phyloP scores from a whole-genome alignment of 2,329 filamentous ascomycete genomes.

The Cadophora malorum region DNA sequence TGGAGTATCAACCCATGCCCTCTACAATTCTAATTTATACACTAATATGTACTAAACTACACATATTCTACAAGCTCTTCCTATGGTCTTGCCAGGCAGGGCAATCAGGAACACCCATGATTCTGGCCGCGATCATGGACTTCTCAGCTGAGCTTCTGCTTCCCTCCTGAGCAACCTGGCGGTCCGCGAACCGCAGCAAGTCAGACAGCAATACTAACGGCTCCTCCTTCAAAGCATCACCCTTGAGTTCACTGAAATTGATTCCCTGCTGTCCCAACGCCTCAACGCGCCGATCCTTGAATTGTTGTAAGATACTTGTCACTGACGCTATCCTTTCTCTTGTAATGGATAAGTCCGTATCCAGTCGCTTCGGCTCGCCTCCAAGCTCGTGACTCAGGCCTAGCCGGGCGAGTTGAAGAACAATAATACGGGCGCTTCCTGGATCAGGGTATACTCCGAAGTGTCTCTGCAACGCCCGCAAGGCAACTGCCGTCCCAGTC shows the following conservation, averaged over 20 bases:
- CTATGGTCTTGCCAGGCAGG: slow-evolving; percentile 24
- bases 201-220: slow-evolving; percentile 40
- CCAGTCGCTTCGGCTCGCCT: slow-evolving; percentile 45
- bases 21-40: neutral
- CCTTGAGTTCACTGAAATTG: slow-evolving; percentile 39
- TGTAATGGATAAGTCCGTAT: slow-evolving; percentile 47
- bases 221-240: slow-evolving; percentile 42
- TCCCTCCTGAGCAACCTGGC: slow-evolving; percentile 13
- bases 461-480: slow-evolving; percentile 51
- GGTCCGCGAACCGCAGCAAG: slow-evolving; percentile 39
- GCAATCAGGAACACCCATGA: slow-evolving; percentile 41
- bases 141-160: slow-evolving; percentile 9
- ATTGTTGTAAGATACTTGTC: slow-evolving; percentile 50
- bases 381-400: slow-evolving; percentile 44
- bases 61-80: slow-evolving; percentile 23
- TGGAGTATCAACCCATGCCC: neutral
- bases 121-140: slow-evolving; percentile 28
- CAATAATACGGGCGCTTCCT: slow-evolving; percentile 53
- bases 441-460: slow-evolving; percentile 55
- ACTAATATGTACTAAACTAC: neutral
- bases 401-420: slow-evolving; percentile 55
- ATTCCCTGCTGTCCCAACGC: slow-evolving; percentile 39
- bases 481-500: slow-evolving; percentile 55
- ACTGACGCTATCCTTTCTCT: slow-evolving; percentile 53
- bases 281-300: slow-evolving; percentile 46